Conservation (phyloP, 2,329 filamentous ascomycete genomes). For the Phaeosphaeria sp. region DNA sequence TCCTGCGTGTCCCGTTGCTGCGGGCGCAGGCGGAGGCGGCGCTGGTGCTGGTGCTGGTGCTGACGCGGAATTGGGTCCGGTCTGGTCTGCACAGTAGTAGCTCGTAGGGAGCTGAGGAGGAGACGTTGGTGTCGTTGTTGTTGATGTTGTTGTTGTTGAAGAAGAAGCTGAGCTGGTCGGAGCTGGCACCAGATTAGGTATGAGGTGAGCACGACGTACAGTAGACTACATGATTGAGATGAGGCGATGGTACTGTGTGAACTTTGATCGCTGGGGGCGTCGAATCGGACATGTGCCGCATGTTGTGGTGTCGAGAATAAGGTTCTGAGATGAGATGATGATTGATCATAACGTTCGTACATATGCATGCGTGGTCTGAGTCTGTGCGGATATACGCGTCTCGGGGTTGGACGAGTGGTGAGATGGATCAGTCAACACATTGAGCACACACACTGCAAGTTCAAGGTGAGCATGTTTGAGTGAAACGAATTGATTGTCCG, state of each 20-base stretch:
- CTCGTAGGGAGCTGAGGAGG: too few species aligned
- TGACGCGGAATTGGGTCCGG: too few species aligned
- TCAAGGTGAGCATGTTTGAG: neutral
- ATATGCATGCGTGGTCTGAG: neutral
- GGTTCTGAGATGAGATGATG: neutral
- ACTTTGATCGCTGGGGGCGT: neutral
- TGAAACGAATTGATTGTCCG: neutral
- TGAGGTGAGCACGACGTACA: neutral
- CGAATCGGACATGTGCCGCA: neutral
- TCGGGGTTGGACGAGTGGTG: neutral
- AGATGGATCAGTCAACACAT: neutral
- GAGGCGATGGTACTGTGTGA: neutral
- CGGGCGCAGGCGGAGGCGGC: too few species aligned
- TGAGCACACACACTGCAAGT: neutral
- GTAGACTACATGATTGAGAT: neutral
- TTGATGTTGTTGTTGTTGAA: too few species aligned
- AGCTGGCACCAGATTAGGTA: neutral
- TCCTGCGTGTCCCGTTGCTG: neutral
- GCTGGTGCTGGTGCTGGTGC: too few species aligned
- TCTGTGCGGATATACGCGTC: neutral
- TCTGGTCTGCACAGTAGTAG: too few species aligned
- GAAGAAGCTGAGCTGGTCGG: neutral
- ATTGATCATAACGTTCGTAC: neutral
- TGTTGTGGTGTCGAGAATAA: neutral
- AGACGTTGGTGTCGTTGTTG: too few species aligned